Evolutionary conservation across 768 basidiomycete genomes (phyloP).

Genomic region (Tephrocybe sp.): DNA sequence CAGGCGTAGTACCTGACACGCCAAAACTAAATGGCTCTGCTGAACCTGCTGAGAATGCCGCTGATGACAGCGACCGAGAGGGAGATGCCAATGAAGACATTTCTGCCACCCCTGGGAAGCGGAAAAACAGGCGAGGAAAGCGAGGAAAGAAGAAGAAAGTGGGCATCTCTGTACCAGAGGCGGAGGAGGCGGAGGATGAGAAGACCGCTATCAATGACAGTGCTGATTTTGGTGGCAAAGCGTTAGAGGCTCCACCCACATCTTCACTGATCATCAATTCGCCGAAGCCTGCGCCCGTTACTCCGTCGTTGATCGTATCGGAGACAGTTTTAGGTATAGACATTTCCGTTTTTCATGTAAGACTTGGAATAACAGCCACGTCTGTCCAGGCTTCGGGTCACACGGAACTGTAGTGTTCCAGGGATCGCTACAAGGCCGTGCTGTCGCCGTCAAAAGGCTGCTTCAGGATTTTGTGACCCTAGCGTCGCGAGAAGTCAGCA

Average conservation of each 20-base stretch:
- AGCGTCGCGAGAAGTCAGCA: conserved; percentile 88
- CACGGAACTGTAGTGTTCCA: conserved; percentile 96
- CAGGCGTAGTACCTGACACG: not conserved
- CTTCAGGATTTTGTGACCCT: conserved; percentile 95
- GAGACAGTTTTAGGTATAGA: conserved; percentile 71
- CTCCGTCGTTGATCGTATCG: conserved; percentile 66
- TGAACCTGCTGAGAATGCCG: conserved; percentile 29
- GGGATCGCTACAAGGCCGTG: conserved; percentile 94
- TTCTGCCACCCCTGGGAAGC: conserved; percentile 45
- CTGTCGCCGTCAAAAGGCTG: conserved; percentile 97
- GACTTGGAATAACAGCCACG: conserved; percentile 4
- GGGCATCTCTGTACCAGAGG: conserved; percentile 36
- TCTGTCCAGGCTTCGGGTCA: conserved; percentile 80
- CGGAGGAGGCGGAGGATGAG: conserved; percentile 31
- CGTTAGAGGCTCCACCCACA: conserved; percentile 12
- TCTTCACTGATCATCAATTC: conserved; percentile 25
- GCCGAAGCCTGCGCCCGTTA: conserved; percentile 23
- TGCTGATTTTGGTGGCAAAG: conserved; percentile 6
- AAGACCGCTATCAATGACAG: conserved; percentile 26
- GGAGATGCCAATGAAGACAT: conserved; percentile 27
- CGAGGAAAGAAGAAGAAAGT: conserved; percentile 55
- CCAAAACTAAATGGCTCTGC: conserved; percentile 9
- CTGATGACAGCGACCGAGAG: conserved; percentile 64
- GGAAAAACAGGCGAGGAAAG: conserved; percentile 48
- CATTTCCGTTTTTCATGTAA: not conserved